phyloP scores from a whole-genome alignment of 148 eudicot genomes.

The Cornus suecica region DNA sequence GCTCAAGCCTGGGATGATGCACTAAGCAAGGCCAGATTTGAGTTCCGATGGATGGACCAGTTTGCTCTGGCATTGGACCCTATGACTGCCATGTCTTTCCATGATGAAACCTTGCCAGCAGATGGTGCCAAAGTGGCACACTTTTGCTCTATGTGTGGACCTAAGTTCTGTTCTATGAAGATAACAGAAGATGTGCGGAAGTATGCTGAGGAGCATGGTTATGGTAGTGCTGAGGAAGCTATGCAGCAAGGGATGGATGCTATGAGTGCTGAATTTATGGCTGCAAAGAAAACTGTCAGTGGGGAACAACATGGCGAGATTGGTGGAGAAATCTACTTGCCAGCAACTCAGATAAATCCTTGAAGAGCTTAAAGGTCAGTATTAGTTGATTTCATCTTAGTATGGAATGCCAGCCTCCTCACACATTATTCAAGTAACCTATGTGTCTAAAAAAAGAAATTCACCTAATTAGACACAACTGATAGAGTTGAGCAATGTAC shows the following conservation, averaged over 20 bases:
- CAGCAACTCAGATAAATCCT: constrained; percentile 66
- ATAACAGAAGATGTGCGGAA: constrained; percentile 94
- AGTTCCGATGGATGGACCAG: constrained; percentile 98
- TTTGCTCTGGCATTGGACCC: constrained; percentile 94
- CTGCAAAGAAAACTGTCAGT: constrained; percentile 88
- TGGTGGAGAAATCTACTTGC: constrained; percentile 97
- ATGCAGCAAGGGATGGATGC: constrained; percentile 86
- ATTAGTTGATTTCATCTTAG: neutral
- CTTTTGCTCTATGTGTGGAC: constrained; percentile 99
- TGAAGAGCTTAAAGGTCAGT: constrained; percentile 40
- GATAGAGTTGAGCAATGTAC: too few relatives aligned
- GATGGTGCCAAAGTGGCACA: constrained; percentile 99
- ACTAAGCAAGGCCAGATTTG: constrained; percentile 94
- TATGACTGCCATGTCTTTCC: constrained; percentile 94
- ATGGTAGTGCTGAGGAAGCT: constrained; percentile 93
- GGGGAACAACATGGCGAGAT: constrained; percentile 97
- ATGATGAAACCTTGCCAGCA: constrained; percentile 89
- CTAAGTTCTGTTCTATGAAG: constrained; percentile 98
- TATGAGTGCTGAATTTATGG: constrained; percentile 90
- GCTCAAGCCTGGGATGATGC: constrained; percentile 98
- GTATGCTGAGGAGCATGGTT: constrained; percentile 97
- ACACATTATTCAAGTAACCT: neutral
- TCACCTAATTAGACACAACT: neutral
- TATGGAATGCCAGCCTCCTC: neutral
- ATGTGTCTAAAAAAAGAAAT: neutral